Percentiles rank a stretch among this genome's conserved stretches.
Conservation (phyloP, 169 alveolate genomes). For the Eimeria praecox region DNA sequence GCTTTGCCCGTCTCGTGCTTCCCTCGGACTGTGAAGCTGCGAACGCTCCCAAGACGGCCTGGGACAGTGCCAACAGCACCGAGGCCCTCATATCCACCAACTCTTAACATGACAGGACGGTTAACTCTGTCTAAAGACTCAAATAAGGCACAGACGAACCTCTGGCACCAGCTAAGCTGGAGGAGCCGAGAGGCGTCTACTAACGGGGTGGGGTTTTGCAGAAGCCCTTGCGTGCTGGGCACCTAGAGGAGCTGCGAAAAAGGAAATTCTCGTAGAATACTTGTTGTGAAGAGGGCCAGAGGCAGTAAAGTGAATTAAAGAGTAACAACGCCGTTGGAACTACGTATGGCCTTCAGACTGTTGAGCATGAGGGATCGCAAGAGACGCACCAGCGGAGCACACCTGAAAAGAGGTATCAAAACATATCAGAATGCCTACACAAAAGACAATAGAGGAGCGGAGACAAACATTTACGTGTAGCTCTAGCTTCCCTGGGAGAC, state of each 20-base stretch:
- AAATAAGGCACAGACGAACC: not conserved
- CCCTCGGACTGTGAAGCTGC: slow-evolving; percentile 5
- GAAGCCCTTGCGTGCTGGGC: not conserved
- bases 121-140: not conserved
- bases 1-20: not conserved
- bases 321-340: not conserved
- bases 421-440: not conserved
- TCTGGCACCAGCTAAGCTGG: not conserved
- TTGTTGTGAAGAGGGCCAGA: not conserved
- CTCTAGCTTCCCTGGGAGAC: slow-evolving; percentile 1
- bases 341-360: not conserved
- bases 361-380: not conserved
- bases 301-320: not conserved
- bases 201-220: not conserved
- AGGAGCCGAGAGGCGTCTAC: not conserved
- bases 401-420: not conserved
- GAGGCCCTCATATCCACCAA: slow-evolving; percentile 40
- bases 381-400: slow-evolving; percentile 52
- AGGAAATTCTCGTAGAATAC: not conserved
- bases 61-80: slow-evolving; percentile 43
- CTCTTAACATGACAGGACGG: not conserved
- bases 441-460: not conserved
- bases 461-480: not conserved
- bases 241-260: not conserved
- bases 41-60: slow-evolving; percentile 37